Evolutionary conservation across 805 yeast species (phyloP).

Genomic region (Peterozyma xylosa): DNA sequence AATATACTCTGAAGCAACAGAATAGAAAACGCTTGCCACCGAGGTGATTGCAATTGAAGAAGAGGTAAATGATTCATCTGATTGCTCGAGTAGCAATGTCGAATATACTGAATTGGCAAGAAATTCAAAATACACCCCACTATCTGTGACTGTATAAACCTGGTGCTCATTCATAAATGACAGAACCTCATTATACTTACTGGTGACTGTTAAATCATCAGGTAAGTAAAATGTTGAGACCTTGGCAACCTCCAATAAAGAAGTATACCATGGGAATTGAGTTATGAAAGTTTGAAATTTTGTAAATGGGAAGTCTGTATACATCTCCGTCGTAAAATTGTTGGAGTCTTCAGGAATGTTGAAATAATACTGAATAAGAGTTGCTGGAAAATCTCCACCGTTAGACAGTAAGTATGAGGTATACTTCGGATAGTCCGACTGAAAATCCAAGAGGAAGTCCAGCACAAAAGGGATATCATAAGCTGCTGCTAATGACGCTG

Average conservation of each 20-base stretch:
- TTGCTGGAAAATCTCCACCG: constrained; percentile 19
- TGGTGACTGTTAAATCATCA: constrained; percentile 13
- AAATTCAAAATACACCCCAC: no score
- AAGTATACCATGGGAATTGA: constrained; percentile 26
- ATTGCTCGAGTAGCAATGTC: no score
- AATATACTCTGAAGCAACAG: no score
- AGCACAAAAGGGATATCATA: constrained; percentile 22
- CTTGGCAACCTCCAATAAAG: constrained; percentile 16
- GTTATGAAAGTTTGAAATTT: constrained; percentile 22
- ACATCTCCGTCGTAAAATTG: constrained; percentile 16
- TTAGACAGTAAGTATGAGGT: constrained; percentile 25
- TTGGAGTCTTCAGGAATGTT: constrained; percentile 12
- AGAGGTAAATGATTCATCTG: no score
- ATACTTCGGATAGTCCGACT: constrained; percentile 18
- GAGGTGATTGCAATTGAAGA: no score
- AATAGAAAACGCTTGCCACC: no score
- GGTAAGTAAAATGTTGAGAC: constrained; percentile 20
- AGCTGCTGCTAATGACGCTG: constrained; percentile 22
- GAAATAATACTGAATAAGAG: constrained; percentile 21
- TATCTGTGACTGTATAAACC: no score
- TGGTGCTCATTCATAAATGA: no score
- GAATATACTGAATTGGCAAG: no score
- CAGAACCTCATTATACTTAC: background rate
- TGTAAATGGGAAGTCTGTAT: constrained; percentile 22
- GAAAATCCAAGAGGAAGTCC: constrained; percentile 24